Evolutionary conservation across 2,329 filamentous ascomycete genomes (phyloP), one percentile per base, ranked within the genome.

Genomic region (Phaeophleospora eucalypticola): DNA sequence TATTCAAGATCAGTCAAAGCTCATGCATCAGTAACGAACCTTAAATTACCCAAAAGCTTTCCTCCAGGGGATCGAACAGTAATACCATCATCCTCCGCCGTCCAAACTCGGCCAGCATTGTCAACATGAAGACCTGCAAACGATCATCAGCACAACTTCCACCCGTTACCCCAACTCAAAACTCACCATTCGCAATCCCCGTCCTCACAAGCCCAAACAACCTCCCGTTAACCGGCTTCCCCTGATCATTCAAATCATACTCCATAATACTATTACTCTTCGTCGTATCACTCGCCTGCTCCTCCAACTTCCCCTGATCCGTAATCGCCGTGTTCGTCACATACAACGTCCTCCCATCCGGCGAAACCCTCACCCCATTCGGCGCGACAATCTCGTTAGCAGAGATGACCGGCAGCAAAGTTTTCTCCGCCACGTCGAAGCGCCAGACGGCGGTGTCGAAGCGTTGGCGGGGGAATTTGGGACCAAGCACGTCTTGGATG

Each of bases 101-200:
- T 58, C 56, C 56, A 60, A 7, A 60, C 51, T 10, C 56, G 40
- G 3, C 54, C 58, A 7, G 34, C 44, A 40, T 56, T 50, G 35
- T 60, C 57, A 29, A 57, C 33, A 36, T 59, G 51, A 14, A 59
- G 45, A 10, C n/a, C n/a, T n/a, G n/a, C n/a, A n/a, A n/a, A n/a
- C n/a, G n/a, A n/a, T n/a, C n/a, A n/a, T n/a, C n/a, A n/a, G n/a
- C n/a, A n/a, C n/a, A n/a, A n/a, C n/a, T n/a, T n/a, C n/a, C n/a
- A n/a, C n/a, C n/a, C n/a, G n/a, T n/a, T n/a, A n/a, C n/a, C n/a
- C n/a, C n/a, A n/a, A n/a, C n/a, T n/a, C n/a, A n/a, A n/a, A n/a
- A n/a, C n/a, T n/a, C n/a, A n/a, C 58, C 56, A 49, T 60, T 54
- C 14, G 54, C 41, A 17, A 53, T 50, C 6, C 52, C 56, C 14